Conservation (phyloP, 768 basidiomycete species). For the Tricholoma sp. region DNA sequence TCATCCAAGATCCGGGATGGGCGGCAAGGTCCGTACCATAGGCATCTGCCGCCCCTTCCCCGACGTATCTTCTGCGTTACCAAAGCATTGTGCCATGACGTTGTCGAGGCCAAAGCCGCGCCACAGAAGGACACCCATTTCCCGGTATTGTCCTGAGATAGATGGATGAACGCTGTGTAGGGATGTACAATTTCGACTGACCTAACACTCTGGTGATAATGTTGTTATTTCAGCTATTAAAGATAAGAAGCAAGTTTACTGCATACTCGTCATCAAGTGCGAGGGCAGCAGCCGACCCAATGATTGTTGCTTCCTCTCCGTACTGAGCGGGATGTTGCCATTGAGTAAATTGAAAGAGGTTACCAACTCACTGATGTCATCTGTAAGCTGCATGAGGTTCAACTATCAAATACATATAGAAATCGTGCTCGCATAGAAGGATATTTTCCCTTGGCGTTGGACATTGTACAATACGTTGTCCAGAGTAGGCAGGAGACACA, state of each 20-base stretch:
- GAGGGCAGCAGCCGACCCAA: conserved; percentile 86
- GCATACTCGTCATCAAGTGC: conserved; percentile 80
- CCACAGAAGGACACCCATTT: conserved; percentile 89
- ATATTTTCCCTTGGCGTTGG: conserved; percentile 91
- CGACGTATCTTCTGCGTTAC: conserved; percentile 73
- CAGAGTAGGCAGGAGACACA: conserved; percentile 75
- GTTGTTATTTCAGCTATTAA: background rate
- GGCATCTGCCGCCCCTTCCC: conserved; percentile 94
- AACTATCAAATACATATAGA: background rate
- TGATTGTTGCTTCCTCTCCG: conserved; percentile 88
- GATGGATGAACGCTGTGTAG: conserved; percentile 2
- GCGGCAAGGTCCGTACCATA: conserved; percentile 44
- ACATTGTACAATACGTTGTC: conserved; percentile 90
- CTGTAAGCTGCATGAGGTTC: conserved; percentile 28
- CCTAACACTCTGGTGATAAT: conserved; percentile 60
- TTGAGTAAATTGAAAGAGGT: conserved; percentile 3
- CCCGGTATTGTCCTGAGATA: conserved; percentile 78
- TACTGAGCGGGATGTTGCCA: conserved; percentile 38
- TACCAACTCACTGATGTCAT: conserved; percentile 60
- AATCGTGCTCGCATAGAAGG: conserved; percentile 66
- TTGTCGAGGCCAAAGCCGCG: conserved; percentile 74
- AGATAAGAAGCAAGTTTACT: background rate
- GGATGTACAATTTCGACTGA: conserved; percentile 18
- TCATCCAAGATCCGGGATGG: conserved; percentile 5
- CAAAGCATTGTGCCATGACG: conserved; percentile 92